phyloP scores from a whole-genome alignment of 768 basidiomycete genomes.

The Podaxis pistillaris region DNA sequence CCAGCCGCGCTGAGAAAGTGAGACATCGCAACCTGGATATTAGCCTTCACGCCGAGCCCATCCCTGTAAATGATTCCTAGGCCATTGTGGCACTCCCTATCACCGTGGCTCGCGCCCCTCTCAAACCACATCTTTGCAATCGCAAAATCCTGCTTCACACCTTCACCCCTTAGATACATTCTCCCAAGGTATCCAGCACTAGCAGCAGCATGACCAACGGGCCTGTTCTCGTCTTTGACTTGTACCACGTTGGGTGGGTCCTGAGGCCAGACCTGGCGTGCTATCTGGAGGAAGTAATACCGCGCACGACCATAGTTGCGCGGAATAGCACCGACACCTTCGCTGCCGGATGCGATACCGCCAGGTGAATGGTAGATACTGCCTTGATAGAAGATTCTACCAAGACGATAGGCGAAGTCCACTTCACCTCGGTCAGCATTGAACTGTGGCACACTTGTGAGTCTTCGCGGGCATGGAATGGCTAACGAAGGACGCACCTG shows the following conservation, averaged over 20 bases:
- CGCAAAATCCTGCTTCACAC: constrained; percentile 71
- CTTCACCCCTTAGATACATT: constrained; percentile 94
- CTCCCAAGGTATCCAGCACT: constrained; percentile 89
- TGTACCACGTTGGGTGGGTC: constrained; percentile 62
- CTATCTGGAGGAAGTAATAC: constrained; percentile 83
- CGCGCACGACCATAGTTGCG: constrained; percentile 75
- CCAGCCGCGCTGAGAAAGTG: constrained; percentile 80
- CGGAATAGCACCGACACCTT: constrained; percentile 88
- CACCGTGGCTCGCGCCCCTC: constrained; percentile 75
- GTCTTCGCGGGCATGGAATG: background rate
- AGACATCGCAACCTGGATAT: constrained; percentile 58
- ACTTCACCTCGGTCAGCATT: constrained; percentile 92
- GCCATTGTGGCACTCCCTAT: constrained; percentile 87
- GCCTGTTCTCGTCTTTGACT: constrained; percentile 51
- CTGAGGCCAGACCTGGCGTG: constrained; percentile 84
- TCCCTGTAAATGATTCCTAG: constrained; percentile 93
- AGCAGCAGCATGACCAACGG: constrained; percentile 64
- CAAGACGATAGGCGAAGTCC: constrained; percentile 87
- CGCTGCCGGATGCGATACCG: constrained; percentile 83
- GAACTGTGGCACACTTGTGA: constrained; percentile 52
- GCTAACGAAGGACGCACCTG: constrained; percentile 46
- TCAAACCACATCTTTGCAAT: constrained; percentile 94
- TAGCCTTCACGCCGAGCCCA: constrained; percentile 68
- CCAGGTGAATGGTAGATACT: constrained; percentile 81
- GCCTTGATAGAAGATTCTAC: constrained; percentile 96